A percentile compares a stretch with the other conserved stretches of the same genome.
Evolutionary conservation across 768 basidiomycete species (phyloP).

Genomic region (Psilocybe cubensis): DNA sequence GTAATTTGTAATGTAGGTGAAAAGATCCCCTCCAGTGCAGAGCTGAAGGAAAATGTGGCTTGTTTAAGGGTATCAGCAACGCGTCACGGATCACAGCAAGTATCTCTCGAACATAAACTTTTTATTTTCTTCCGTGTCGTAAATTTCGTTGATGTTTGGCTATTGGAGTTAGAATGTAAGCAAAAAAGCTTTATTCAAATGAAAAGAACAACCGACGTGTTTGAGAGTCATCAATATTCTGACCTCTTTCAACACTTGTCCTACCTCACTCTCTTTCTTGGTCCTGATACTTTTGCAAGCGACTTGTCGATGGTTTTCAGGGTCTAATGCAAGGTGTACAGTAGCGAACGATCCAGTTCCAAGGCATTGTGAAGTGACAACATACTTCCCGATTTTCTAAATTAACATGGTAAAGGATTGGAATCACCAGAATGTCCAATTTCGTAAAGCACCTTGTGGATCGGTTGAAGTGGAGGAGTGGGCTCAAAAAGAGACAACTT

Average conservation of each 20-base stretch:
- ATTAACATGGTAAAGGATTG: background rate
- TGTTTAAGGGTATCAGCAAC: background rate
- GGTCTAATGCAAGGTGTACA: slow-evolving; percentile 78
- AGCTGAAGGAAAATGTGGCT: slow-evolving; percentile 86
- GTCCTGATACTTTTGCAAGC: slow-evolving; percentile 83
- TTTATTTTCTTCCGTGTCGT: slow-evolving; percentile 65
- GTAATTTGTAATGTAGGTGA: slow-evolving; percentile 77
- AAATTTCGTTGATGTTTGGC: slow-evolving; percentile 85
- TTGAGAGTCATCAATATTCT: slow-evolving; percentile 69
- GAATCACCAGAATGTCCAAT: slow-evolving; percentile 7
- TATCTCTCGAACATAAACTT: slow-evolving; percentile 54
- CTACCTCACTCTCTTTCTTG: slow-evolving; percentile 60
- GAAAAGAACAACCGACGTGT: slow-evolving; percentile 54
- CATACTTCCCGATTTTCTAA: slow-evolving; percentile 66
- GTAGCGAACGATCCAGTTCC: slow-evolving; percentile 84
- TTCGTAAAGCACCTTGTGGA: slow-evolving; percentile 64
- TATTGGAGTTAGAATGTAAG: slow-evolving; percentile 25
- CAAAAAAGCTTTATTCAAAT: background rate
- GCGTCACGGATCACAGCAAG: background rate
- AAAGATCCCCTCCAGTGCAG: slow-evolving; percentile 87
- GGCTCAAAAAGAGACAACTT: slow-evolving; percentile 64
- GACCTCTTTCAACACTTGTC: slow-evolving; percentile 78
- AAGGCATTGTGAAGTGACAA: slow-evolving; percentile 79
- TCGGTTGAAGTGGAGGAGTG: slow-evolving; percentile 55
- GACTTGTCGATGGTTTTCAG: slow-evolving; percentile 65